Conservation (phyloP, 345 rosid genomes). For the Salix arbutifolia region DNA sequence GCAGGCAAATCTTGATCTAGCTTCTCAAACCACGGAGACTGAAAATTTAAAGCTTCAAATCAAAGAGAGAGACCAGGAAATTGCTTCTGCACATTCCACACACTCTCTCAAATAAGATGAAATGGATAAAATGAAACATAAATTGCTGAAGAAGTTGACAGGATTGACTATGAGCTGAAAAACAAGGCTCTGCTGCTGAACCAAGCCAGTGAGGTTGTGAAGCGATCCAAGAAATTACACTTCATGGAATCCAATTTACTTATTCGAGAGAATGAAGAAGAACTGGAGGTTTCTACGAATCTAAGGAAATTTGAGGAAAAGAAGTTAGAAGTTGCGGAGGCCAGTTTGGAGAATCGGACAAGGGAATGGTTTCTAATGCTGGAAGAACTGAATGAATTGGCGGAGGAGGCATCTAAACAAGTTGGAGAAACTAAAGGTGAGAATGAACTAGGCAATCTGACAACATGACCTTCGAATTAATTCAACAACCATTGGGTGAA, state of each 20-base stretch:
- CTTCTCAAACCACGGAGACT: conserved; percentile 65
- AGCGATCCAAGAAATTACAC: too few species aligned
- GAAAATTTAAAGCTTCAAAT: conserved; percentile 55
- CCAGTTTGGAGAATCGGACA: conserved; percentile 61
- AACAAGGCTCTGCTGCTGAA: too few species aligned
- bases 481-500: conserved; percentile 31
- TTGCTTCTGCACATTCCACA: conserved; percentile 39
- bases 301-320: conserved; percentile 52
- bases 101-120: conserved; percentile 51
- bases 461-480: conserved; percentile 17
- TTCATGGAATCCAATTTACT: too few species aligned
- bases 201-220: too few species aligned
- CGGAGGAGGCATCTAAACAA: conserved; percentile 36
- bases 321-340: conserved; percentile 54
- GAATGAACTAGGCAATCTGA: conserved; percentile 18
- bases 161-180: too few species aligned
- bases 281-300: too few species aligned
- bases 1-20: conserved; percentile 46
- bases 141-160: conserved; percentile 41
- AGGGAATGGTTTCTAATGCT: conserved; percentile 64
- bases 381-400: conserved; percentile 56
- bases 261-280: too few species aligned
- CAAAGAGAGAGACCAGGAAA: conserved; percentile 50
- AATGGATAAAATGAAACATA: conserved; percentile 45
- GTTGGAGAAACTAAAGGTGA: conserved; percentile 41